Conservation (phyloP, 1,284 basidiomycete genomes). For the Sutorius eximius region DNA sequence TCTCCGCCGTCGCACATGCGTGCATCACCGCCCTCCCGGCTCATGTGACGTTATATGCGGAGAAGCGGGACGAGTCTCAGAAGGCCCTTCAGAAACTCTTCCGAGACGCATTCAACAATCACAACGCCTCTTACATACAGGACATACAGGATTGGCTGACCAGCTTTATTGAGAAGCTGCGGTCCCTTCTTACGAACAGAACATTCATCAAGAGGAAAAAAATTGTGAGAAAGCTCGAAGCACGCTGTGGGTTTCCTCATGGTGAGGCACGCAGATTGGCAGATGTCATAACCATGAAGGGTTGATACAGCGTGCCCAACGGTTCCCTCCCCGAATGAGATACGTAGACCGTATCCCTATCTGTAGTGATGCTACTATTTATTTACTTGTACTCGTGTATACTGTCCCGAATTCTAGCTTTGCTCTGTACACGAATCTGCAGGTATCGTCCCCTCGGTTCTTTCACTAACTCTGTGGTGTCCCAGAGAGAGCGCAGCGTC, state of each 20-base stretch:
- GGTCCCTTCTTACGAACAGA: background rate
- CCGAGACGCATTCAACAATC: background rate
- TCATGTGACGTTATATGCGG: background rate
- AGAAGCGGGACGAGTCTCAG: background rate
- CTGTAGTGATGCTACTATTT: background rate
- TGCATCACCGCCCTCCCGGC: background rate
- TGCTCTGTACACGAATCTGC: background rate
- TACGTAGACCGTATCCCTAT: background rate
- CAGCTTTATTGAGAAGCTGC: background rate
- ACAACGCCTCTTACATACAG: background rate
- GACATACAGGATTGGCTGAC: background rate
- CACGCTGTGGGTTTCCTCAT: background rate
- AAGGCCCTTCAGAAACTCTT: background rate
- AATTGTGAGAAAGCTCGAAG: background rate
- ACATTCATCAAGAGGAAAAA: background rate
- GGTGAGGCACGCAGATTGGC: background rate
- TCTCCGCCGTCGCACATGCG: background rate
- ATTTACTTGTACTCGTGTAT: background rate
- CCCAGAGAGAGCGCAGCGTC: slow-evolving; percentile 2
- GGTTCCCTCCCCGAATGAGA: background rate
- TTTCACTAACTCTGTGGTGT: slow-evolving; percentile 8
- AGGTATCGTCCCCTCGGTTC: slow-evolving; percentile 10
- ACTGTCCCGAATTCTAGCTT: background rate
- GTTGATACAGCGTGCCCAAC: background rate
- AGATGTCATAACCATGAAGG: background rate